These are phyloP conservation scores for Alternaria burnsii DNA, from an alignment of 2,329 filamentous ascomycete genomes.

Conservation along the genomic window DNA sequence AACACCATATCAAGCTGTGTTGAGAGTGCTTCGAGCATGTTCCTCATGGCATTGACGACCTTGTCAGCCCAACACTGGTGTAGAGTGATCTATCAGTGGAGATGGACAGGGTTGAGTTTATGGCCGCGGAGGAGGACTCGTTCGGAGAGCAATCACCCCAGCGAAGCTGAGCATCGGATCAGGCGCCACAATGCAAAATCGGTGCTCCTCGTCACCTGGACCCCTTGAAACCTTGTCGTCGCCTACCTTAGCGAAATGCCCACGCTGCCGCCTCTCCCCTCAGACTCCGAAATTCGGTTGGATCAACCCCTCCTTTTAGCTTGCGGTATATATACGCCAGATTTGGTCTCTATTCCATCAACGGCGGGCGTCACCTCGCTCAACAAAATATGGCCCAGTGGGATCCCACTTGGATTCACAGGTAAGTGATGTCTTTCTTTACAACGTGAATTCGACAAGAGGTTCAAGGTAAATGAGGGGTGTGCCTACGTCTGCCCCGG, in stretches of 20 bases:
- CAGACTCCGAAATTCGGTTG: not conserved
- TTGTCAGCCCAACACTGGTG: not conserved
- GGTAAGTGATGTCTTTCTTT: not conserved
- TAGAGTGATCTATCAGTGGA: not conserved
- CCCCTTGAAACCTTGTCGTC: not conserved
- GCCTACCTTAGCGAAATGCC: conserved; percentile 6
- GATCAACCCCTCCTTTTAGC: not conserved
- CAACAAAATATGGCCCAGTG: conserved; percentile 1
- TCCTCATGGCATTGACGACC: not conserved
- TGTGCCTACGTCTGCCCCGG: not conserved
- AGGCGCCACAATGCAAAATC: not conserved
- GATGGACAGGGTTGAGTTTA: not conserved
- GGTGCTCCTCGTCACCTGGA: not conserved
- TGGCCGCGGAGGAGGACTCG: not conserved
- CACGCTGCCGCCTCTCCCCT: not conserved
- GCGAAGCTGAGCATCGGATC: not conserved
- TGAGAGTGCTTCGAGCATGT: not conserved
- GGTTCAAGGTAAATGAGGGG: not conserved
- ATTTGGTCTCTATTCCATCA: not conserved
- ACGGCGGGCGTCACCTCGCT: conserved; percentile 1
- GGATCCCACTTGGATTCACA: not conserved
- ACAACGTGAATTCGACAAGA: not conserved
- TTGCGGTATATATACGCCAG: conserved; percentile 1
- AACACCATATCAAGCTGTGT: conserved; percentile 3
- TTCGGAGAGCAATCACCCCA: conserved; percentile 4